A percentile compares a stretch with the other conserved stretches of the same genome.
phyloP scores from a whole-genome alignment of 1,139 yeast species.

The Wickerhamiella pararugosa region DNA sequence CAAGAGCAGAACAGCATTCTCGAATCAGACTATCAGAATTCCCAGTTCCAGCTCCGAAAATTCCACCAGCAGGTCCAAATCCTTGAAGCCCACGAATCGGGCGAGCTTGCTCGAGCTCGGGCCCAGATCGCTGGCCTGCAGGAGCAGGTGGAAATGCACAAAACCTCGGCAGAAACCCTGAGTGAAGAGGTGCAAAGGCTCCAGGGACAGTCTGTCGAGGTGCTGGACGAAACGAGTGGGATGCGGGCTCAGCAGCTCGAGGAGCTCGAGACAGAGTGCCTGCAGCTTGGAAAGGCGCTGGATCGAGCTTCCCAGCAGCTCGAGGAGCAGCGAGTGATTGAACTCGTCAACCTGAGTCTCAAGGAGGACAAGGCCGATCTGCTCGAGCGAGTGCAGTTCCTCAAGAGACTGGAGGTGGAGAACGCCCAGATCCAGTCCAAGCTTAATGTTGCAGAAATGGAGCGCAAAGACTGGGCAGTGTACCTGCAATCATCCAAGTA shows the following conservation, averaged over 20 bases:
- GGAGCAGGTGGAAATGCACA: too few species aligned
- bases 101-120: too few species aligned
- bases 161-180: too few species aligned
- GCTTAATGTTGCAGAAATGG: background rate
- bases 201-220: too few species aligned
- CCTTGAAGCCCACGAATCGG: too few species aligned
- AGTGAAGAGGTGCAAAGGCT: too few species aligned
- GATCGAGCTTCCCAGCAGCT: background rate
- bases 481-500: background rate
- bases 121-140: too few species aligned
- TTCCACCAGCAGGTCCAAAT: too few species aligned
- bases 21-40: too few species aligned
- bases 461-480: background rate
- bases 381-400: background rate
- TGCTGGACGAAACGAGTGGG: background rate
- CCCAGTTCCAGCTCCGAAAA: too few species aligned
- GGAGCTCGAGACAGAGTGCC: background rate
- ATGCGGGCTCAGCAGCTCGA: background rate
- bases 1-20: too few species aligned
- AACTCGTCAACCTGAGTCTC: slow-evolving; percentile 3
- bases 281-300: background rate
- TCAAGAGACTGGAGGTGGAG: background rate
- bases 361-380: slow-evolving; percentile 1
- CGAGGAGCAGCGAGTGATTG: background rate
- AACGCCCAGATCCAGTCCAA: background rate